Base-by-base conservation (phyloP, 306 rosid species). In the Rosa multiflora region DNA sequence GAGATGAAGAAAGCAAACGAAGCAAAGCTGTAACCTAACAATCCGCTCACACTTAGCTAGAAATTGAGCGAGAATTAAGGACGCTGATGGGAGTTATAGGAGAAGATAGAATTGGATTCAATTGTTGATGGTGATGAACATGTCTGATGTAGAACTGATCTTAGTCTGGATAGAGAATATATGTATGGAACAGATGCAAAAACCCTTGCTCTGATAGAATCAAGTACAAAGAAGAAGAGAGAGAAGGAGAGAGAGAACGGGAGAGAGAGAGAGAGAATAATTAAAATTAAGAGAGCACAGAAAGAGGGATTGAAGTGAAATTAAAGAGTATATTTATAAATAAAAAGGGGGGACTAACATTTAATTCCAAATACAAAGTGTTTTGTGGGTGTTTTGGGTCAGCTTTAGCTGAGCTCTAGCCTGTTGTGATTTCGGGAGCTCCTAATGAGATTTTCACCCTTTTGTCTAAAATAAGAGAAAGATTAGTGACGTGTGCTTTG, bases 101-200 rank as follows among this genome's bases (percentile, higher is more conserved):
- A 74, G 91, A 21, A 21, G 6, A 58, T 6, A 58, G 64, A 85
- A 85, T 85, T 85, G 70, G 87, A 86, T 85, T 82, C 86, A 87
- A 75, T 75, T 73, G 43, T 56, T 74, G 49, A 70, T 55, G 83
- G 90, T 85, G 43, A 83, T 87, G 83, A 81, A 80, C 83, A 64
- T 82, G 82, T n/a, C 70, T 9, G 84, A 81, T 48, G 82, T 26
- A 75, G 74, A 79, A 84, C 77, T 66, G 80, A 77, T 55, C 47
- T 39, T n/a, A 72, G 56, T 26, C 59, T 35, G 42, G 82, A 73
- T 61, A 68, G 79, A 83, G 78, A 67, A 67, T 67, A 67, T 37
- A 67, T 18, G 72, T 78, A 87, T 48, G 76, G 87, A 88, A 91
- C 88, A 82, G 87, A 90, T 83, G 85, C 84, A 82, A 85, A 87